A percentile compares a stretch with the other conserved stretches of the same genome.
Conservation (phyloP, 257 asterid genomes). For the Nicotiana obtusifolia region DNA sequence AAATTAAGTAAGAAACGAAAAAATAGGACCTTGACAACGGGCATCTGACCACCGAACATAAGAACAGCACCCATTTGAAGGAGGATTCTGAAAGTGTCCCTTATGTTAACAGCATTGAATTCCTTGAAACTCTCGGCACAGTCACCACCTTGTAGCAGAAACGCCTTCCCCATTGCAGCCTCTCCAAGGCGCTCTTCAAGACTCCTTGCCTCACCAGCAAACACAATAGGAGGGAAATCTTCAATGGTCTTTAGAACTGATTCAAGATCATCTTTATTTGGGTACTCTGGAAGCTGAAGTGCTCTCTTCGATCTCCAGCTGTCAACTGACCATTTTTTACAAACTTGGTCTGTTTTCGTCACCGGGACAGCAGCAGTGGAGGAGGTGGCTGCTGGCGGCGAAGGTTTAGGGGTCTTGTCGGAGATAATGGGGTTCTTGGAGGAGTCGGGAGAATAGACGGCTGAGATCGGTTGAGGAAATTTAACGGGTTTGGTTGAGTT, state of each 20-base stretch:
- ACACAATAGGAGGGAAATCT: constrained; percentile 10
- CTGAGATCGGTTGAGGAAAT: background rate
- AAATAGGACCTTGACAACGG: no score
- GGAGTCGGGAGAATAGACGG: background rate
- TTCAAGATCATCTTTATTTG: background rate
- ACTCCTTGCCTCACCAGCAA: constrained; percentile 14
- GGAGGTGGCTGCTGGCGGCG: background rate
- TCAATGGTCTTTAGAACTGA: constrained; percentile 7
- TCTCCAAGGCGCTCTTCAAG: constrained; percentile 9
- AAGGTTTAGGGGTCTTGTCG: background rate
- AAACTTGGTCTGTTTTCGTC: background rate
- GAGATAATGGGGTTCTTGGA: background rate
- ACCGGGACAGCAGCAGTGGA: background rate
- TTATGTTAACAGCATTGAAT: no score
- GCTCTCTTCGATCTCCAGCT: constrained; percentile 8
- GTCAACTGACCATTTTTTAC: background rate
- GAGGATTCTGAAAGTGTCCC: no score
- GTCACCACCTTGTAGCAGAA: no score
- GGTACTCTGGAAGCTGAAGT: constrained; percentile 5
- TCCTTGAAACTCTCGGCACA: no score
- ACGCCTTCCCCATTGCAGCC: background rate
- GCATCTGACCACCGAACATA: no score
- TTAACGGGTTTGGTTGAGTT: background rate
- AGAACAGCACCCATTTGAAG: no score
- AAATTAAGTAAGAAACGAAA: no score